Base-by-base conservation (phyloP, 108 stramenopile species). In the Seminavis robusta region DNA sequence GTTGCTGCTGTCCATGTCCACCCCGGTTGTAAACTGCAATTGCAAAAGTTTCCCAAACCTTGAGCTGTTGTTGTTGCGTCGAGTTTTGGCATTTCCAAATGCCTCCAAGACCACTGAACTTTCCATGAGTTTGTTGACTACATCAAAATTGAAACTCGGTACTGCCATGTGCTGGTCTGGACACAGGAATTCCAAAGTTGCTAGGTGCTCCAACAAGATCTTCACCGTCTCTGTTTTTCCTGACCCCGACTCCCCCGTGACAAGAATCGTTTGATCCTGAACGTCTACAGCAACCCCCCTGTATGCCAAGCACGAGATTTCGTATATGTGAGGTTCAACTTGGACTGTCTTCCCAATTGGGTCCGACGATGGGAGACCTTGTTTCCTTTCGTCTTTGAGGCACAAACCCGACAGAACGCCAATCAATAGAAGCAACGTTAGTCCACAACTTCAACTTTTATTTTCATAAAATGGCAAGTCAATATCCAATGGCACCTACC, bases 151-250 rank as follows among this genome's bases (percentile, higher is more conserved):
- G 30, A 33, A 33, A 15, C 17, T 40, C 54, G 7, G 54, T 9
- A 25, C 23, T 38, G 36, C 47, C 32, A 26, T 38, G 40, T 56
- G 15, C 33, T 33, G 75, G 77, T 56, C 79, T 48, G 8, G 78
- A 10, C 38, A 30, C 23, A 34, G 11, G n/a, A n/a, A 21, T 46
- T 79, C 77, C 34, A 86, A 61, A 6, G 77, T 82, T 9, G 94
- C 86, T 31, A 95, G 53, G 61, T 86, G 84, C 32, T 83, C 70
- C 80, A 95, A 81, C 6, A 95, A 76, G 59, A 90, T 86, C 55
- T 95, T 95, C 44, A 90, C 87, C 2, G 86, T 88, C 72, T 95
- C 94, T 1, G 94, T 95, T 67, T 95, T 95, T 9, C 94, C 94
- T 3, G 94, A 90, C 19, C 94, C 94, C 4, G 78, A 80, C 69